phyloP scores from a whole-genome alignment of 2,329 filamentous ascomycete genomes.

The Cryphonectria carpinicola region DNA sequence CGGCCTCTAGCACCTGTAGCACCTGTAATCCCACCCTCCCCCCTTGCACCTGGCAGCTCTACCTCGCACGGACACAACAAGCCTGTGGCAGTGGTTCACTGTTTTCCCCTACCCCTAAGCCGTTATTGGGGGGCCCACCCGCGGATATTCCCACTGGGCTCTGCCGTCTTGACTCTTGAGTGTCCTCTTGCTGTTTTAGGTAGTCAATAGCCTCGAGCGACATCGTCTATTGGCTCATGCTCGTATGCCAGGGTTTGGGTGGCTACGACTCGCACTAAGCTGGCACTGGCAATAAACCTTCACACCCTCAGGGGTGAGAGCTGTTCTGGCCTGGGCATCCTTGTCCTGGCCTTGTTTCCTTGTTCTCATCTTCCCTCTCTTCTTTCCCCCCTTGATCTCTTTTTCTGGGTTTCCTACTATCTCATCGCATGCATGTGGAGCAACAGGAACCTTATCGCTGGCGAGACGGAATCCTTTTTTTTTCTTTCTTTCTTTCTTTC shows the following conservation, averaged over 20 bases:
- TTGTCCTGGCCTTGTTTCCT: not conserved
- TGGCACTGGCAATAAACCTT: not conserved
- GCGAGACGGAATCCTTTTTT: not conserved
- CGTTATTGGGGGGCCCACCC: conserved; percentile 1
- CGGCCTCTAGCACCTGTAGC: not conserved
- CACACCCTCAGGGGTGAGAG: not conserved
- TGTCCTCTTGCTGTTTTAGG: conserved; percentile 7
- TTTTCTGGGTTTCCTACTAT: not conserved
- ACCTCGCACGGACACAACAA: not conserved
- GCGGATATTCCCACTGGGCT: conserved; percentile 8
- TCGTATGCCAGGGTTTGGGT: not conserved
- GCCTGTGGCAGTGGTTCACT: not conserved
- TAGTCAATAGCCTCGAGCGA: not conserved
- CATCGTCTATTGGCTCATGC: not conserved
- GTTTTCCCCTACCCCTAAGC: conserved; percentile 7
- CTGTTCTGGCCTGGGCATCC: not conserved
- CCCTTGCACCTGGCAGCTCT: not conserved
- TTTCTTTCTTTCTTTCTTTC: not conserved
- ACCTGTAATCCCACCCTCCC: not conserved
- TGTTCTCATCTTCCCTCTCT: not conserved
- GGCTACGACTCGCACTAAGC: not conserved
- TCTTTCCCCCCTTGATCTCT: not conserved
- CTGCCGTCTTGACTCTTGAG: conserved; percentile 1
- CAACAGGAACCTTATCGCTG: not conserved
- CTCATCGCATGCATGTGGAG: not conserved